phyloP scores from a whole-genome alignment of 2,329 filamentous ascomycete species.

The Orbilia ellipsospora region DNA sequence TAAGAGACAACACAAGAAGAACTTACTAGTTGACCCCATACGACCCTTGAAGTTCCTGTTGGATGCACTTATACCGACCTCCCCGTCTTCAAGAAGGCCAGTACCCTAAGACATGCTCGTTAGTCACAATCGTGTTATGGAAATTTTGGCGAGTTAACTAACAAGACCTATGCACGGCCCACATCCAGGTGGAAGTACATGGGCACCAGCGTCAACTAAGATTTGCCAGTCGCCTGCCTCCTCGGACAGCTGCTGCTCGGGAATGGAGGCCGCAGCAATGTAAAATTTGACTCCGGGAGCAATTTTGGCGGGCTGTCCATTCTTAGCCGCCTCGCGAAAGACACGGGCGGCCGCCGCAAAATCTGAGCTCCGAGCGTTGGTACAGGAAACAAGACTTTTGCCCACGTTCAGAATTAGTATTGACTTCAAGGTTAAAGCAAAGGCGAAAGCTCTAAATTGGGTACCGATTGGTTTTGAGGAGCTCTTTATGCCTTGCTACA shows the following conservation, averaged over 20 bases:
- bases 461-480: no score
- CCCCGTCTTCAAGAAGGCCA: conserved; percentile 83
- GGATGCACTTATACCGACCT: conserved; percentile 83
- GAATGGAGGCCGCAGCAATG: conserved; percentile 83
- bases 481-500: no score
- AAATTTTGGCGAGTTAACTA: no score
- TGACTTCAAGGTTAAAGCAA: no score
- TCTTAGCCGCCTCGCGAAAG: conserved; percentile 72
- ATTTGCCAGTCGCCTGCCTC: conserved; percentile 86
- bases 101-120: conserved; percentile 64
- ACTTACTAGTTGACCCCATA: conserved; percentile 87
- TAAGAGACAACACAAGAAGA: no score
- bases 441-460: no score
- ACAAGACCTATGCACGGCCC: conserved; percentile 84
- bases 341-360: conserved; percentile 83
- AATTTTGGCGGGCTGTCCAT: conserved; percentile 69
- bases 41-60: conserved; percentile 94
- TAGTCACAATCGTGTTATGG: no score
- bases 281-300: conserved; percentile 84
- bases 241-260: conserved; percentile 81
- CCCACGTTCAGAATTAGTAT: no score
- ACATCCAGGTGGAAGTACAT: conserved; percentile 77
- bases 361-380: conserved; percentile 84
- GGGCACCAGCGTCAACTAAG: conserved; percentile 81
- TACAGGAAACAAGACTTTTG: conserved; percentile 78